Evolutionary conservation across 768 basidiomycete genomes (phyloP), one percentile per base, ranked within the genome.

Genomic region (Mycena amicta): DNA sequence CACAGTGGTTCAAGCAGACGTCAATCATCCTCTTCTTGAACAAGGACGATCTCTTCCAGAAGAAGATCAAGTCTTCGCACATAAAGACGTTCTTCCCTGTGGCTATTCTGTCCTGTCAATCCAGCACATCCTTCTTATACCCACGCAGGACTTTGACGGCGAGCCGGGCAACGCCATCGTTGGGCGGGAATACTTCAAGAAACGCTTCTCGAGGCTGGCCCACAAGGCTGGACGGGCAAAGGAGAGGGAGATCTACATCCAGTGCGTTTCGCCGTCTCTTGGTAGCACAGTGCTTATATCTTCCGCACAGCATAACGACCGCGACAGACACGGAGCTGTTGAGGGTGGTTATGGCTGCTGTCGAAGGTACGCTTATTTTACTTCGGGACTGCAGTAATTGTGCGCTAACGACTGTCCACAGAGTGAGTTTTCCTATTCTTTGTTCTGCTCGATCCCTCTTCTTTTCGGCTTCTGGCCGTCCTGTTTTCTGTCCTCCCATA

Each of bases 1-100:
- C 93, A 15, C 92, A 95, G 63, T 96, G 94, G 94, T 97, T 97
- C 77, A 90, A 92, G 73, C 84, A 89, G 61, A 94, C 94, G 0
- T 93, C 93, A 15, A 92, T 97, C 56, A 95, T 97, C 61, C 81
- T 97, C 29, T 96, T 95, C 80, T 79, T 96, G 55, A 97, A 95
- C 77, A 97, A 98, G 77, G 89, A 94, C 65, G 95, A 98, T 70
- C 80, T 96, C n/a, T 94, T 94, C 68, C 84, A 86, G 72, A 82
- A 84, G 70, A 95, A 95, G 75, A 85, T 97, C 33, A 70, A 74
- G 53, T 78, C 83, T 60, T 94, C 93, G 22, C 84, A 92, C 70
- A 93, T 97, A 72, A 88, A 85, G 73, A 88, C 84, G 63, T 90
- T 90, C 75, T 97, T 96, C 77, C 90, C 92, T 0, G 93, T 90